Evolutionary conservation across 495 filamentous ascomycete genomes (phyloP).

Genomic region (Neurospora sp.): DNA sequence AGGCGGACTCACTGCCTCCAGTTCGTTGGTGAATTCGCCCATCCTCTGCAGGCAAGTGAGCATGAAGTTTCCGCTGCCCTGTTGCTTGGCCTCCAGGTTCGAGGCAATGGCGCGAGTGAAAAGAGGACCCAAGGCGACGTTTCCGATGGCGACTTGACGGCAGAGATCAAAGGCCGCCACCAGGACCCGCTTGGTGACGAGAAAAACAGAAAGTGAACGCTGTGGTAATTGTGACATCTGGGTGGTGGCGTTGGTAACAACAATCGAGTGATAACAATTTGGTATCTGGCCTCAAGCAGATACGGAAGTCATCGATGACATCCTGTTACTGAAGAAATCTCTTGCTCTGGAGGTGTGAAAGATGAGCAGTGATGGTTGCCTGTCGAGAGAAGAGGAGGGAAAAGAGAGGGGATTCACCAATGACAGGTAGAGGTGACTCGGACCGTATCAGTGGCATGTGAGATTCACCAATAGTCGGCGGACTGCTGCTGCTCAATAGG

Average conservation of each 20-base stretch:
- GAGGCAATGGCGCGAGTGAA: slow-evolving; percentile 19
- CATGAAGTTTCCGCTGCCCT: not conserved
- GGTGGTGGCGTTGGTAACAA: no score
- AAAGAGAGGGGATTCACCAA: slow-evolving; percentile 15
- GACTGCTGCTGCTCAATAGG: no score
- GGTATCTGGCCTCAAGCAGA: not conserved
- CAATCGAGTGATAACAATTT: no score
- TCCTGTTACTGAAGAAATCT: not conserved
- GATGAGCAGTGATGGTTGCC: not conserved
- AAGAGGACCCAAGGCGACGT: slow-evolving; percentile 27
- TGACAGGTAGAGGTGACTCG: slow-evolving; percentile 26
- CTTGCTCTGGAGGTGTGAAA: not conserved
- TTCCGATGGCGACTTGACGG: slow-evolving; percentile 9
- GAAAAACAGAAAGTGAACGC: no score
- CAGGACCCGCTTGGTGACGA: no score
- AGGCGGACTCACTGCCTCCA: not conserved
- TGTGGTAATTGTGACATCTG: no score
- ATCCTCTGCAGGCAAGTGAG: not conserved
- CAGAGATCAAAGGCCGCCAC: not conserved
- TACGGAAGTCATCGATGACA: not conserved
- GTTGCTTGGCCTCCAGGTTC: not conserved
- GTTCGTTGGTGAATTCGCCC: not conserved
- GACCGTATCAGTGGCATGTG: slow-evolving; percentile 28
- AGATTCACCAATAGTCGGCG: slow-evolving; percentile 21
- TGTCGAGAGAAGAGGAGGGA: not conserved